Percentiles rank a stretch among this genome's conserved stretches.
These are phyloP conservation scores for Elongisporangium senticosum DNA, from an alignment of 352 stramenopile species.

Conservation along the genomic window DNA sequence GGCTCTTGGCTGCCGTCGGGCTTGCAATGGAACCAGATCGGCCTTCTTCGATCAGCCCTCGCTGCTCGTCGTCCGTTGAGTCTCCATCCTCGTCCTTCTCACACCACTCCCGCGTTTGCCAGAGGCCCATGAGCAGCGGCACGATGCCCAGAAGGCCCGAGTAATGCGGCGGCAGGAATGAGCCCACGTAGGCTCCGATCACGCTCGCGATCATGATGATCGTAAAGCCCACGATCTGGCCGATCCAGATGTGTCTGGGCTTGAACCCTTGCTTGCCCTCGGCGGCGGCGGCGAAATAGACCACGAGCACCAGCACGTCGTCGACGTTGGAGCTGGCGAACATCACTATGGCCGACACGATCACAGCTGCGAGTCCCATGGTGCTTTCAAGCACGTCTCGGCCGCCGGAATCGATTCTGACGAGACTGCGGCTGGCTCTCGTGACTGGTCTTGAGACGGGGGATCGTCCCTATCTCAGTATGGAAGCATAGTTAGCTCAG, in stretches of 20 bases:
- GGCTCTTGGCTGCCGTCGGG: too few relatives aligned
- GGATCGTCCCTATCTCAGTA: too few relatives aligned
- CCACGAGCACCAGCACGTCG: slow-evolving; percentile 11
- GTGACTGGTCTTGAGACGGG: too few relatives aligned
- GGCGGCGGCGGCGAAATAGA: slow-evolving; percentile 13
- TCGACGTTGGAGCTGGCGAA: slow-evolving; percentile 17
- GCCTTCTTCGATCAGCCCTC: background rate
- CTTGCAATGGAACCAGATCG: background rate
- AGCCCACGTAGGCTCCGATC: slow-evolving; percentile 3
- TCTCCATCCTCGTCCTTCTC: background rate
- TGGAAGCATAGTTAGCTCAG: too few relatives aligned
- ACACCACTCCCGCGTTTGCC: slow-evolving; percentile 3
- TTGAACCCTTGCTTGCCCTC: slow-evolving; percentile 50
- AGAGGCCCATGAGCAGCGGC: slow-evolving; percentile 7
- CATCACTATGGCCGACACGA: slow-evolving; percentile 9
- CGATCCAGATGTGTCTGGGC: slow-evolving; percentile 68
- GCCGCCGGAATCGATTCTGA: too few relatives aligned
- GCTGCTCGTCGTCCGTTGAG: background rate
- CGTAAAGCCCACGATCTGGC: slow-evolving; percentile 78
- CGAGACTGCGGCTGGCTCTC: too few relatives aligned
- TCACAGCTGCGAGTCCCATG: background rate
- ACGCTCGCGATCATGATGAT: slow-evolving; percentile 67
- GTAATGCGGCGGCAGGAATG: slow-evolving; percentile 7
- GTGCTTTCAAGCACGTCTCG: too few relatives aligned
- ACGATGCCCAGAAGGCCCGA: slow-evolving; percentile 2